A percentile compares a stretch with the other conserved stretches of the same genome.
phyloP scores from a whole-genome alignment of 192 early-diverging fungal species.

The Geranomyces variabilis region DNA sequence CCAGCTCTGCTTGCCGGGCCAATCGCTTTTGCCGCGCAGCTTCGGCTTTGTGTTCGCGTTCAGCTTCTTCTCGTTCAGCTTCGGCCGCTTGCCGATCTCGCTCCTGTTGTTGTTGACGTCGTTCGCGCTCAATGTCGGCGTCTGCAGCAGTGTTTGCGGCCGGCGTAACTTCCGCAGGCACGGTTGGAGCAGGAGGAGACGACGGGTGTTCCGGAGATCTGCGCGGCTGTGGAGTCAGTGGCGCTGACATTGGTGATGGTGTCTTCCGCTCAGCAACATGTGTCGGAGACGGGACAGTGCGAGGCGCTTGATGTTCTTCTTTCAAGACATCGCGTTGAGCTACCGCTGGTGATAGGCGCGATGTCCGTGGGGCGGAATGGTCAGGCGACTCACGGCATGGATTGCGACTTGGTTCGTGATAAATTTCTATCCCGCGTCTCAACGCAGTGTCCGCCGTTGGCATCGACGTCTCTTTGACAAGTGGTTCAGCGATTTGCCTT shows the following conservation, averaged over 20 bases:
- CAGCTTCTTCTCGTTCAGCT: not conserved
- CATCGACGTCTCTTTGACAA: not conserved
- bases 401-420: too few relatives aligned
- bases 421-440: too few relatives aligned
- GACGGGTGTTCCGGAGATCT: not conserved
- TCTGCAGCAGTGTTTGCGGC: not conserved
- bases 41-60: slow-evolving; percentile 4
- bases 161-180: not conserved
- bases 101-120: not conserved
- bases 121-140: not conserved
- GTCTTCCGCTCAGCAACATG: too few relatives aligned
- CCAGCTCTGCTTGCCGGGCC: slow-evolving; percentile 20
- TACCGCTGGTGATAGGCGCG: too few relatives aligned
- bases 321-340: too few relatives aligned
- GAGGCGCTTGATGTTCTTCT: too few relatives aligned
- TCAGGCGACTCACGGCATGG: too few relatives aligned
- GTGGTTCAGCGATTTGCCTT: not conserved
- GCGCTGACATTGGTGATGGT: not conserved
- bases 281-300: too few relatives aligned
- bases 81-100: not conserved
- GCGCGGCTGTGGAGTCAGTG: not conserved
- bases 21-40: slow-evolving; percentile 20
- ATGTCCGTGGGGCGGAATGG: too few relatives aligned
- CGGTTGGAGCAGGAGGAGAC: not conserved
- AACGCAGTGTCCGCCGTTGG: too few relatives aligned